Evolutionary conservation across 495 filamentous ascomycete genomes (phyloP).

Genomic region (Pseudevernia furfuracea): DNA sequence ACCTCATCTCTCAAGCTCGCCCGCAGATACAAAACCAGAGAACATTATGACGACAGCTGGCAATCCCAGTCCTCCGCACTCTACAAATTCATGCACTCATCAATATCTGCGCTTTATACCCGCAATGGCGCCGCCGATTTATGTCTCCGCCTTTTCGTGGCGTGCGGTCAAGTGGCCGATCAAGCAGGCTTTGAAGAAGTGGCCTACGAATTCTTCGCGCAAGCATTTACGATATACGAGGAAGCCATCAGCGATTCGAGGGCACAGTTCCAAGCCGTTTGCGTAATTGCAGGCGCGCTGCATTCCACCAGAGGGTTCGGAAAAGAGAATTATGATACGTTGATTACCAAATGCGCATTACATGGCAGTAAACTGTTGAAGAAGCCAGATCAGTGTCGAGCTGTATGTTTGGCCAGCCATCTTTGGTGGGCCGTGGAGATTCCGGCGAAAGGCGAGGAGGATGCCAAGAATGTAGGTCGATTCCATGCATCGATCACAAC

Average conservation of each 20-base stretch:
- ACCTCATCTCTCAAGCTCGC: conserved; percentile 87
- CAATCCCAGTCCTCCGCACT: conserved; percentile 78
- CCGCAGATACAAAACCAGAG: conserved; percentile 77
- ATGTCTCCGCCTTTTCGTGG: conserved; percentile 76
- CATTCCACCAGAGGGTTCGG: conserved; percentile 80
- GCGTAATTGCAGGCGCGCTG: conserved; percentile 81
- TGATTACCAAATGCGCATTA: conserved; percentile 94
- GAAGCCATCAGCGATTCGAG: conserved; percentile 90
- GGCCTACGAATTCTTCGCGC: conserved; percentile 95
- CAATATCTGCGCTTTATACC: conserved; percentile 79
- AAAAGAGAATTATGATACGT: conserved; percentile 95
- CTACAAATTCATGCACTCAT: conserved; percentile 89
- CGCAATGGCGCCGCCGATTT: conserved; percentile 80
- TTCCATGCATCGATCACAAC: background rate
- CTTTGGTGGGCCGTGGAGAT: conserved; percentile 97
- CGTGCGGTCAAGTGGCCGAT: conserved; percentile 88
- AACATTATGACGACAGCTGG: conserved; percentile 95
- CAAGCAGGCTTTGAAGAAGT: conserved; percentile 91
- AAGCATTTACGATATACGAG: conserved; percentile 97
- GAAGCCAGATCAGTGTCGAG: conserved; percentile 95
- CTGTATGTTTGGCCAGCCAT: conserved; percentile 92
- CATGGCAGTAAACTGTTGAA: conserved; percentile 96
- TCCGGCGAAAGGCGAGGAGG: conserved; percentile 69
- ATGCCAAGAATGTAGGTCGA: conserved; percentile 65
- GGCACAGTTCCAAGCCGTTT: conserved; percentile 96